Percentiles rank a stretch among this genome's conserved stretches.
These are phyloP conservation scores for Fusarium sp. DNA, from an alignment of 2,329 filamentous ascomycete genomes.

Conservation along the genomic window DNA sequence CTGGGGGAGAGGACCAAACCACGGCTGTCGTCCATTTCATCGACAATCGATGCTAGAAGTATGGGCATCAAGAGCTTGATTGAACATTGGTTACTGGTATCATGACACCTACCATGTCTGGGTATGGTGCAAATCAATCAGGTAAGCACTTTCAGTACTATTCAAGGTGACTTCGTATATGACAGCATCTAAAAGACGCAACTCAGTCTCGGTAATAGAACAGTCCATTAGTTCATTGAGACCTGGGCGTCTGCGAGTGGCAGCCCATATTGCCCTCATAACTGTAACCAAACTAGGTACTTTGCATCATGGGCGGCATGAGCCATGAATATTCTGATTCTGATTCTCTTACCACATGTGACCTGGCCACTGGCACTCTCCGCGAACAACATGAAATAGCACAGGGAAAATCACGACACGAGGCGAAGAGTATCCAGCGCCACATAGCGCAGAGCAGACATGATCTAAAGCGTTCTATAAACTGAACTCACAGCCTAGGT, in stretches of 20 bases:
- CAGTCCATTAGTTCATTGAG: background rate
- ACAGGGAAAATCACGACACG: background rate
- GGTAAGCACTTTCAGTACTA: background rate
- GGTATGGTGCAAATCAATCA: background rate
- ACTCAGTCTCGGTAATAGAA: background rate
- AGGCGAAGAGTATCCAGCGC: background rate
- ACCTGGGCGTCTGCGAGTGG: background rate
- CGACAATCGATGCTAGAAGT: background rate
- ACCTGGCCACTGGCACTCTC: background rate
- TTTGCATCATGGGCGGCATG: background rate
- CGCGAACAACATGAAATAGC: no score
- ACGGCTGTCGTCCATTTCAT: background rate
- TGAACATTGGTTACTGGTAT: background rate
- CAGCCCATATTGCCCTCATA: background rate
- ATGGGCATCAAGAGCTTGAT: background rate
- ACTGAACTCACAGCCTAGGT: background rate
- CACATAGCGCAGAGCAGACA: background rate
- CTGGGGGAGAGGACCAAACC: conserved; percentile 3
- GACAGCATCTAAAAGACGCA: background rate
- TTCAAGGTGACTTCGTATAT: background rate
- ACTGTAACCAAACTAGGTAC: background rate
- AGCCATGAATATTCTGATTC: background rate
- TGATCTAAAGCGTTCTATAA: background rate
- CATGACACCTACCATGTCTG: background rate
- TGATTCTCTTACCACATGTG: no score